Base-by-base conservation (phyloP, 2,329 filamentous ascomycete species). In the Phialophora tarda region DNA sequence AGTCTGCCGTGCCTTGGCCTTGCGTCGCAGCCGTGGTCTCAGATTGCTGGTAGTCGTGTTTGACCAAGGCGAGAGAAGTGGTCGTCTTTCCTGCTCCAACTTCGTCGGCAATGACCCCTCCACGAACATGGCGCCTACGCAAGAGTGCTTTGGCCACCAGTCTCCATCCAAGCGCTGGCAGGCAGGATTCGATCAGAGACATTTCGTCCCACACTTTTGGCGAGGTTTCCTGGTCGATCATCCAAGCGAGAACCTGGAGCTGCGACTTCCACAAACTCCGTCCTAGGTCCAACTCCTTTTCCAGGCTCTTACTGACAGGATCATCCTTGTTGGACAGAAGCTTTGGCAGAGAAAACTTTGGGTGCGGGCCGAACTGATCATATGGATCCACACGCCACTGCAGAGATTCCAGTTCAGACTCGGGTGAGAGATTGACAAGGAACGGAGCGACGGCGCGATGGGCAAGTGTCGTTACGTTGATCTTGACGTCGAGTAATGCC, bases 61-160 rank as follows among this genome's bases (percentile, higher is more conserved):
- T 79, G 32, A 89, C 82, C 8, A 90, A 75, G 0, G 81, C 86
- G 12, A 90, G 78, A 1, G 82, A 83, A 0, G 85, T 83, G 1
- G 87, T 83, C 0, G 88, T 91, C 72, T 91, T 91, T 0, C 89
- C 89, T 72, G 88, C 90, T 0, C 86, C 88, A 38, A 89, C 86
- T 53, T 86, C 81, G 71, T 89, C 87, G 1, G 87, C 87, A 38
- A 89, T 78, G 21, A 90, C 80, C 4, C 88, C 88, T 12, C 88
- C 88, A 21, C 81, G 82, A 48, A 88, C 69, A 11, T 67, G 62
- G 41, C 73, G 74, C 68, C 34, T 66, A 41, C 50, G 50, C 10
- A 60, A 79, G 57, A n/a, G 74, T 26, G 41, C 78, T 74, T 65
- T 81, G 71, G n/a, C 86, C 73, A 89, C 87, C 1, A 82, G 81